Evolutionary conservation across 805 yeast species (phyloP).

Genomic region (Groenewaldozyma salmanticensis): DNA sequence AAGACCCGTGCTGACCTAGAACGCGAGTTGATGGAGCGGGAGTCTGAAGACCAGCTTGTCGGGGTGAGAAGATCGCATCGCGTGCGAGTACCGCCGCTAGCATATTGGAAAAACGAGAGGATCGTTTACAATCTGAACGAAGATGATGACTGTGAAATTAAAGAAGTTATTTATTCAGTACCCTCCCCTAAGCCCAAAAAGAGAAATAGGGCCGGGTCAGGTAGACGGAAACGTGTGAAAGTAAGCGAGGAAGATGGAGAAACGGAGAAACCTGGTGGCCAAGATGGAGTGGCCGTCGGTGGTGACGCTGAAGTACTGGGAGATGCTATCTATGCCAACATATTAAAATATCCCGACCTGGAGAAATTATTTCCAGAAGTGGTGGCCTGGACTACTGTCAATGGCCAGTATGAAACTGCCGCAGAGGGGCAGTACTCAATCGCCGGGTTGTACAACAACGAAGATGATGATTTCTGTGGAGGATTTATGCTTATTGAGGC

Average conservation of each 20-base stretch:
- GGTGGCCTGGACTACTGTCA: slow-evolving; percentile 53
- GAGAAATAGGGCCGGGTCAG: background rate
- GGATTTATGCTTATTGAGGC: slow-evolving; percentile 12
- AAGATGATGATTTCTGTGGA: slow-evolving; percentile 13
- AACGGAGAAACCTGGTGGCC: background rate
- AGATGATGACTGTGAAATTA: slow-evolving; percentile 19
- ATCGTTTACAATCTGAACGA: slow-evolving; percentile 42
- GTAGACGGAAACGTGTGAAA: background rate
- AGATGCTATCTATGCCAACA: slow-evolving; percentile 26
- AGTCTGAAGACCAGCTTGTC: too few species aligned
- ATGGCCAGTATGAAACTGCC: slow-evolving; percentile 32
- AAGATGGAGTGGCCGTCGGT: background rate
- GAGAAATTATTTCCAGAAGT: slow-evolving; percentile 35
- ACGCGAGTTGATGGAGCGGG: too few species aligned
- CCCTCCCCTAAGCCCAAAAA: slow-evolving; percentile 3
- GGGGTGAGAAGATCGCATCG: slow-evolving; percentile 50
- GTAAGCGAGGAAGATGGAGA: background rate
- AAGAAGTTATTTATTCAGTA: slow-evolving; percentile 17
- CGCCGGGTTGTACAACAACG: slow-evolving; percentile 48
- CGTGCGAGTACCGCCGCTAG: slow-evolving; percentile 59
- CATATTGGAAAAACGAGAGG: slow-evolving; percentile 77
- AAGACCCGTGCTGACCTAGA: too few species aligned
- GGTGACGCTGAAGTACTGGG: slow-evolving; percentile 1
- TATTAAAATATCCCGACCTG: slow-evolving; percentile 42
- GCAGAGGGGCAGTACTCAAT: slow-evolving; percentile 48